Evolutionary conservation across 2,329 filamentous ascomycete species (phyloP), one percentile per base, ranked within the genome.

Genomic region (Cladosporium sp.): DNA sequence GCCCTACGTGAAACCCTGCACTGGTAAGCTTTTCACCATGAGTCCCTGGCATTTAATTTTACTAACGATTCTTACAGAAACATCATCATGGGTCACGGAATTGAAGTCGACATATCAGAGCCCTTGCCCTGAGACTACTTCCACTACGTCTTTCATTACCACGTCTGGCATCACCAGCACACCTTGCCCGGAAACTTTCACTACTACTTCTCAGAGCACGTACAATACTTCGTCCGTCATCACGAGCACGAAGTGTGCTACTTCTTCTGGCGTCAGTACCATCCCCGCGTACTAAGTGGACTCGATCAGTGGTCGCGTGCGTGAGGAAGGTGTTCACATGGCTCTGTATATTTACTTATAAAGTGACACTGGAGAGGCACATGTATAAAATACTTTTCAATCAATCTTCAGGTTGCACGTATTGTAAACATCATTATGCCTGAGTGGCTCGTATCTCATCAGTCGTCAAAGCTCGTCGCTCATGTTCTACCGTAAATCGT

Each of bases 1-100:
- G 49, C 60, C 60, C 7, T 63, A 63, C 60, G 36, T 46, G 23
- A 63, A 49, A 32, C 60, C 49, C n/a, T 63, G 60, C 60, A 56
- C 49, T 30, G 60, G 59, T 62, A 53, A 53, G 48, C 30, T 10
- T 18, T 16, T 14, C 58, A 25, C 14, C n/a, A 21, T 30, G n/a
- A 11, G 13, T 5, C 26, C 2, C 16, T 34, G n/a, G 23, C 21
- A 25, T 10, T 39, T 13, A 5, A 5, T 14, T 16, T 26, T 21
- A 39, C 48, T 62, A 36, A 53, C 16, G n/a, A 11, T 14, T 16
- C 13, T 28, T 16, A 2, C 46, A 62, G 59, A 63, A 56, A 63
- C 60, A 16, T 51, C 49, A 43, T 51, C 23, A 54, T 54, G 34
- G 16, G 23, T 18, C 43, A 51, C 23, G 3, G 13, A 34, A 32